Evolutionary conservation across 441 rosid species (phyloP), one percentile per base, ranked within the genome.

Genomic region (Erodium trifolium): DNA sequence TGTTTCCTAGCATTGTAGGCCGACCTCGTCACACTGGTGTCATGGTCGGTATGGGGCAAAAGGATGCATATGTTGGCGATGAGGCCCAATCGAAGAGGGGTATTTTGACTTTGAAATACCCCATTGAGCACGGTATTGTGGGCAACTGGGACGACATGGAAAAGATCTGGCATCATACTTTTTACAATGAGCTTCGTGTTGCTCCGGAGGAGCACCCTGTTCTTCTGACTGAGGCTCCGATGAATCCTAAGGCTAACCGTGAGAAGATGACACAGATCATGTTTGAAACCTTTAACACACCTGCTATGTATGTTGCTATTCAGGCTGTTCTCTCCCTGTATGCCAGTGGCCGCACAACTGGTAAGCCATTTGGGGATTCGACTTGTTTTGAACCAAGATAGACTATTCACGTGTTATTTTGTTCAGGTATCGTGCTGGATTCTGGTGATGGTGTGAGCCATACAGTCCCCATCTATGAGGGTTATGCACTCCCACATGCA

Each of bases 181-280:
- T 90, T 84, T 90, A 88, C 85, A 90, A 90, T 10, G 97, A 90
- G 86, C 92, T 89, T 23, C 92, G 98, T 68, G 98, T 92, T 5
- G 98, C 96, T 51, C 98, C 98, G 0, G 98, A 92, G 72, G 98
- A 90, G 81, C 96, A 92, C 79, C 96, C 96, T 0, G 92, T 92
- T 66, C 90, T 92, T 47, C 85, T 92, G 7, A 92, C 97, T 0
- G 97, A 92, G 79, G 98, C 98, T 69, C 98, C 98, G 71, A 84
- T 92, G 73, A 92, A 89, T 69, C 94, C 98, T 35, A 92, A 92
- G 81, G 98, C 98, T 29, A 92, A 92, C 76, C 92, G 95, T 60
- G 96, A 92, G 81, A 92, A 90, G 89, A 92, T 91, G 97, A 91
- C 97, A 66, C 97, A 90, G 78, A 31, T 31, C 34, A 31, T 31